A percentile compares a stretch with the other conserved stretches of the same genome.
These are phyloP conservation scores for Pythium grandisporangium DNA, from an alignment of 352 stramenopile species.

Conservation along the genomic window DNA sequence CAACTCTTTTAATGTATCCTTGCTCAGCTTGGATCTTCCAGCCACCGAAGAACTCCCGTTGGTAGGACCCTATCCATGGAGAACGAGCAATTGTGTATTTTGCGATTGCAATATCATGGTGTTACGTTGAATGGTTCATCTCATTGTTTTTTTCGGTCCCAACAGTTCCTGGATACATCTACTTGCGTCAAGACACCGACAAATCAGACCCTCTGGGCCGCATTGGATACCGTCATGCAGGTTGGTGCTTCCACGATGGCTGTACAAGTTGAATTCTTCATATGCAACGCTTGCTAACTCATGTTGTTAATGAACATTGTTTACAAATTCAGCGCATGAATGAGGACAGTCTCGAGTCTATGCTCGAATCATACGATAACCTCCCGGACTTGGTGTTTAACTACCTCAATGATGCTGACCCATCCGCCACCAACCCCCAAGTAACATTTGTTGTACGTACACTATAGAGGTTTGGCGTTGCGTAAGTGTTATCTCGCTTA, in stretches of 20 bases:
- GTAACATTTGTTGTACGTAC: conserved; percentile 69
- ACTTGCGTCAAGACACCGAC: conserved; percentile 81
- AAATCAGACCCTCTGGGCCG: conserved; percentile 67
- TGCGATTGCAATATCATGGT: neutral
- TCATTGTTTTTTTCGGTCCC: neutral
- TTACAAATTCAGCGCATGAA: conserved; percentile 82
- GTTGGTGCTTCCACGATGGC: conserved; percentile 14
- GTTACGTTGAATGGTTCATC: neutral
- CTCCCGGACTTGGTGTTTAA: conserved; percentile 83
- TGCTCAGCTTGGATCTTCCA: conserved; percentile 58
- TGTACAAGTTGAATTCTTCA: neutral
- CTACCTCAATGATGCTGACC: conserved; percentile 67
- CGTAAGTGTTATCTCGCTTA: conserved; percentile 2
- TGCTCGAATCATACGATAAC: conserved; percentile 83
- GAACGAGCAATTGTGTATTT: too few relatives aligned
- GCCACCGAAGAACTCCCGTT: conserved; percentile 60
- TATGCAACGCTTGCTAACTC: neutral
- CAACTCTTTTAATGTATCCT: conserved; percentile 55
- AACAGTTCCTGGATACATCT: conserved; percentile 56
- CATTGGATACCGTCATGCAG: conserved; percentile 79
- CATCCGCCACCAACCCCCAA: conserved; percentile 46
- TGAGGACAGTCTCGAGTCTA: conserved; percentile 56
- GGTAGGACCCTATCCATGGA: too few relatives aligned
- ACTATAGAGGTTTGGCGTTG: neutral
- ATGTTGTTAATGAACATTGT: too few relatives aligned